These are phyloP conservation scores for Sporothrix inflata DNA, from an alignment of 2,329 filamentous ascomycete genomes.

Conservation along the genomic window DNA sequence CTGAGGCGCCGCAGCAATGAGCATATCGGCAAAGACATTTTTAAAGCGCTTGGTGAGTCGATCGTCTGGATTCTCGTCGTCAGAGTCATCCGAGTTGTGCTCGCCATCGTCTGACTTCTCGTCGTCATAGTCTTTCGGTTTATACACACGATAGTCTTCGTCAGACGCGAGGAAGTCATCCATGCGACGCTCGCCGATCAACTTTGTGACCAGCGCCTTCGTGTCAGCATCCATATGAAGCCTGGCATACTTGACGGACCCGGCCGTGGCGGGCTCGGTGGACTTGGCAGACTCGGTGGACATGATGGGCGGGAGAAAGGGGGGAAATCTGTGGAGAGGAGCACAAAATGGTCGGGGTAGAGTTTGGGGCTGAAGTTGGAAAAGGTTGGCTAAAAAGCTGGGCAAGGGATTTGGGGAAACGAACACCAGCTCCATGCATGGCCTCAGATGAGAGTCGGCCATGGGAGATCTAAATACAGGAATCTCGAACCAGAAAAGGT, in stretches of 20 bases:
- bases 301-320: background rate
- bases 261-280: background rate
- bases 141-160: background rate
- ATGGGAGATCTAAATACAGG: background rate
- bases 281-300: background rate
- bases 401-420: background rate
- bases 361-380: background rate
- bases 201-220: background rate
- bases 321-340: background rate
- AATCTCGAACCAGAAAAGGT: background rate
- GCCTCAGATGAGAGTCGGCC: too few species aligned
- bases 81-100: background rate
- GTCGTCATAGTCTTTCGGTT: background rate
- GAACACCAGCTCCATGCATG: background rate
- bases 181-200: background rate
- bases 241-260: background rate
- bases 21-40: slow-evolving; percentile 1
- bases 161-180: background rate
- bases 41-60: background rate
- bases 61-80: background rate
- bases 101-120: background rate
- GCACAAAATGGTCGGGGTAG: background rate
- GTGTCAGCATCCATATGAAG: background rate
- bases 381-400: background rate
- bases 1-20: slow-evolving; percentile 4